A percentile compares a stretch with the other conserved stretches of the same genome.
Conservation (phyloP, 345 rosid species). For the Tarenaya hassleriana region DNA sequence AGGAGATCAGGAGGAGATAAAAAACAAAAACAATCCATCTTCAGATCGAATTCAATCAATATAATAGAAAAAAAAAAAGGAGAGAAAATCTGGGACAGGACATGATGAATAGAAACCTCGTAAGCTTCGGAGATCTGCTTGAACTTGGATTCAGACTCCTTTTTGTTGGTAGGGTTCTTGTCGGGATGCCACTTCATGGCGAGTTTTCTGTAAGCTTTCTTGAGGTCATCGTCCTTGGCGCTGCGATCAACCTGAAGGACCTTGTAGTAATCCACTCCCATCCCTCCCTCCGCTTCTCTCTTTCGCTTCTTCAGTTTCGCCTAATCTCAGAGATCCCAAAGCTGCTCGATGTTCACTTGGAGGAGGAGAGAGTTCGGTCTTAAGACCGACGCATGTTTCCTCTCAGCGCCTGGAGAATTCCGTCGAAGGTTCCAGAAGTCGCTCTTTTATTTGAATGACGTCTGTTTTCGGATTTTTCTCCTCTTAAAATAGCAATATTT, state of each 20-base stretch:
- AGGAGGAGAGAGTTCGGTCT: too few relatives aligned
- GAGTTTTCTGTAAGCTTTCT: conserved; percentile 56
- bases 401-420: conserved; percentile 22
- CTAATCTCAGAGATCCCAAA: too few relatives aligned
- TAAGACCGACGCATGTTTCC: conserved; percentile 7
- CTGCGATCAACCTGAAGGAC: conserved; percentile 45
- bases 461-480: too few relatives aligned
- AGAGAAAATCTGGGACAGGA: too few relatives aligned
- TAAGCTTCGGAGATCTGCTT: conserved; percentile 69
- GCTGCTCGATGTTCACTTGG: too few relatives aligned
- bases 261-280: conserved; percentile 64
- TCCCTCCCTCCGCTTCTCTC: conserved; percentile 24
- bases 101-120: conserved; percentile 34
- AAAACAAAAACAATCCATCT: too few relatives aligned
- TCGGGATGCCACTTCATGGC: conserved; percentile 40
- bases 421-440: conserved; percentile 38
- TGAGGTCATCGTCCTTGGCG: conserved; percentile 55
- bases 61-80: neutral
- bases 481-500: too few relatives aligned
- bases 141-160: conserved; percentile 64
- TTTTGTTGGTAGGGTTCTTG: conserved; percentile 40
- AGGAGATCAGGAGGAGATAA: too few relatives aligned
- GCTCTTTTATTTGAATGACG: too few relatives aligned
- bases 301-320: conserved; percentile 30
- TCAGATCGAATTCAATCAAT: too few relatives aligned